These are phyloP conservation scores for Penicillium sp. DNA, from an alignment of 2,329 filamentous ascomycete species.

Conservation along the genomic window DNA sequence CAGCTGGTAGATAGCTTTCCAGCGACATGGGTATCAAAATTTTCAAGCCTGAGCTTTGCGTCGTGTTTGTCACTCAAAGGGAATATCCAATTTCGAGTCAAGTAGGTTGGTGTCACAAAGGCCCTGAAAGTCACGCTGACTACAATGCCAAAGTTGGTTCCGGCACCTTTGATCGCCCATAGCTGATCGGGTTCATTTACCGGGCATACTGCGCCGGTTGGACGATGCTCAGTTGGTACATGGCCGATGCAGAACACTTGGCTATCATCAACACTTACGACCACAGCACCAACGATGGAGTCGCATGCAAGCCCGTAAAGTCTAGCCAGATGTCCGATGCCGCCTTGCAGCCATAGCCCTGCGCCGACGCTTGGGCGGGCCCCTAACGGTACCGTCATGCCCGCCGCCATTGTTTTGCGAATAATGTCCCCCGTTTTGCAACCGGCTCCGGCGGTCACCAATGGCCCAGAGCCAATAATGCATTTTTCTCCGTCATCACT, in stretches of 20 bases:
- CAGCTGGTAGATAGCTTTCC: constrained; percentile 42
- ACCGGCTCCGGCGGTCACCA: constrained; percentile 57
- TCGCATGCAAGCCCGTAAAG: constrained; percentile 61
- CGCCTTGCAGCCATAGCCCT: constrained; percentile 65
- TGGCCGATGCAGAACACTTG: constrained; percentile 49
- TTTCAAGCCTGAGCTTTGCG: constrained; percentile 36
- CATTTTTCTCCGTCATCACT: constrained; percentile 12
- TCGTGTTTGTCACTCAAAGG: constrained; percentile 28
- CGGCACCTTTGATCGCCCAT: constrained; percentile 61
- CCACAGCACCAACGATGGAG: constrained; percentile 54
- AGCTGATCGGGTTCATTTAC: constrained; percentile 55
- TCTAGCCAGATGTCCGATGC: constrained; percentile 62
- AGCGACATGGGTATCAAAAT: constrained; percentile 38
- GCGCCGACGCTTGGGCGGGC: constrained; percentile 64
- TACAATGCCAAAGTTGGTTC: constrained; percentile 61
- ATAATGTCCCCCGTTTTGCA: constrained; percentile 60
- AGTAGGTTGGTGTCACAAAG: constrained; percentile 44
- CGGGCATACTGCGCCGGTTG: constrained; percentile 43
- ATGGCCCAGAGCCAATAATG: constrained; percentile 16
- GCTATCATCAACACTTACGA: constrained; percentile 6
- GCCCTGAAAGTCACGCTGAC: constrained; percentile 56
- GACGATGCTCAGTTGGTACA: constrained; percentile 51
- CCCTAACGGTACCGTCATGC: constrained; percentile 60
- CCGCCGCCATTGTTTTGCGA: constrained; percentile 45
- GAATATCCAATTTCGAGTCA: constrained; percentile 44